A percentile compares a stretch with the other conserved stretches of the same genome.
These are phyloP conservation scores for Taiozyma sp. DNA, from an alignment of 1,139 yeast genomes.

Conservation along the genomic window DNA sequence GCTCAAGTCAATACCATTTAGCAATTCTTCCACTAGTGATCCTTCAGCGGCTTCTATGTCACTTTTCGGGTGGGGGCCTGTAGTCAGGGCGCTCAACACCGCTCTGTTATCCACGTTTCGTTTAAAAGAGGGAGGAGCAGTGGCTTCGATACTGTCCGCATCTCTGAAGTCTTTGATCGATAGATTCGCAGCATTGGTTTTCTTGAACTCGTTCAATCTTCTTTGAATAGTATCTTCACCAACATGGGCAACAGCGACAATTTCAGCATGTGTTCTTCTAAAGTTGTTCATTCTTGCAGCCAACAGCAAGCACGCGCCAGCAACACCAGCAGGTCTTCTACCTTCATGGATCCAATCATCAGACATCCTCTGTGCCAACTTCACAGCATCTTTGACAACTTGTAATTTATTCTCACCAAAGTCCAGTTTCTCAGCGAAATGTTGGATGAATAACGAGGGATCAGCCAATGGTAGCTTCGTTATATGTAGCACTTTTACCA, in stretches of 20 bases:
- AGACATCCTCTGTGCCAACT: slow-evolving; percentile 85
- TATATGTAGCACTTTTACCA: slow-evolving; percentile 79
- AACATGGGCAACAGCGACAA: slow-evolving; percentile 92
- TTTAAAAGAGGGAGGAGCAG: slow-evolving; percentile 75
- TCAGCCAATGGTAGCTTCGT: slow-evolving; percentile 82
- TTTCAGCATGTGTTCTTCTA: slow-evolving; percentile 87
- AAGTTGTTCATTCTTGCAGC: slow-evolving; percentile 97
- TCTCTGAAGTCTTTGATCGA: slow-evolving; percentile 71
- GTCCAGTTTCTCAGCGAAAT: slow-evolving; percentile 84
- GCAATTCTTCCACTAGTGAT: slow-evolving; percentile 5
- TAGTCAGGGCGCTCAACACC: slow-evolving; percentile 17
- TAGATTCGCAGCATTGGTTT: slow-evolving; percentile 68
- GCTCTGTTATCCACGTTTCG: slow-evolving; percentile 32
- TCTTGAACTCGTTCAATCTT: slow-evolving; percentile 81
- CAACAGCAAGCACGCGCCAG: slow-evolving; percentile 89
- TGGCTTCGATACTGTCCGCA: slow-evolving; percentile 28
- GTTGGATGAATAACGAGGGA: slow-evolving; percentile 89
- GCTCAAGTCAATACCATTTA: slow-evolving; percentile 36
- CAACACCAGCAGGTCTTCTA: slow-evolving; percentile 96
- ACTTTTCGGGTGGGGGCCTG: slow-evolving; percentile 23
- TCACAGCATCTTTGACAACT: slow-evolving; percentile 83
- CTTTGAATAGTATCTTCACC: slow-evolving; percentile 92
- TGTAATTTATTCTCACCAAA: slow-evolving; percentile 68
- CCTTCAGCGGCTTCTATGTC: slow-evolving; percentile 8
- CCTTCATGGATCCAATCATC: slow-evolving; percentile 97